These are phyloP conservation scores for Cystobasidium ongulense DNA, from an alignment of 768 basidiomycete species.

Conservation along the genomic window DNA sequence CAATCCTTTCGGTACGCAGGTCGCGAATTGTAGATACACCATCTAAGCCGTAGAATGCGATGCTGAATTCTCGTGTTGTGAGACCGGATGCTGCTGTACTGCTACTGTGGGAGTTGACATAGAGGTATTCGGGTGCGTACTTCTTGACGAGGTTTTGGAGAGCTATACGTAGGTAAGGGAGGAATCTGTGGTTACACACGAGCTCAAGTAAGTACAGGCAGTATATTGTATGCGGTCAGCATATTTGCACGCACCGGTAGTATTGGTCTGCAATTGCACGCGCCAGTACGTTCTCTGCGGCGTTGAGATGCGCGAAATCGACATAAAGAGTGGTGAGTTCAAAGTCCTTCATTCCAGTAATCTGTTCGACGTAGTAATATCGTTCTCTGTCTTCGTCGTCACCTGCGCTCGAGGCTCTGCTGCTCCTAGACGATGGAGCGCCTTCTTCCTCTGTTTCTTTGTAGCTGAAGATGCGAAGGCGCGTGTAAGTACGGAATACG, in stretches of 20 bases:
- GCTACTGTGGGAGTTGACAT: slow-evolving; percentile 74
- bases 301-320: slow-evolving; percentile 82
- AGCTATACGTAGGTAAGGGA: slow-evolving; percentile 86
- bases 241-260: slow-evolving; percentile 54
- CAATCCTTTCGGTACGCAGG: slow-evolving; percentile 83
- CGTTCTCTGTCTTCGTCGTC: slow-evolving; percentile 49
- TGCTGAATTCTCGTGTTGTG: slow-evolving; percentile 82
- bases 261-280: slow-evolving; percentile 90
- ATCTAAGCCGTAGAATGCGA: slow-evolving; percentile 81
- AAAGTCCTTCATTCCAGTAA: slow-evolving; percentile 89
- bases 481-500: neutral
- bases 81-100: slow-evolving; percentile 67
- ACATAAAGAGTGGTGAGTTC: slow-evolving; percentile 92
- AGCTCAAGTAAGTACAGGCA: neutral
- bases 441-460: slow-evolving; percentile 58
- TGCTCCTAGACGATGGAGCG: slow-evolving; percentile 10
- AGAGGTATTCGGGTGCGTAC: slow-evolving; percentile 87
- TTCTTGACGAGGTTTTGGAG: slow-evolving; percentile 79
- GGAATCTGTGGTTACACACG: slow-evolving; percentile 50
- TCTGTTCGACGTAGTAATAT: slow-evolving; percentile 78
- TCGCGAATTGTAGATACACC: slow-evolving; percentile 82
- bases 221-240: neutral
- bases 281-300: slow-evolving; percentile 84
- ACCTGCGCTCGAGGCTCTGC: slow-evolving; percentile 4
- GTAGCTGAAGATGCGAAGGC: slow-evolving; percentile 53